A percentile compares a stretch with the other conserved stretches of the same genome.
Conservation (phyloP, 2,329 filamentous ascomycete genomes). For the Fusarium dlaminii region DNA sequence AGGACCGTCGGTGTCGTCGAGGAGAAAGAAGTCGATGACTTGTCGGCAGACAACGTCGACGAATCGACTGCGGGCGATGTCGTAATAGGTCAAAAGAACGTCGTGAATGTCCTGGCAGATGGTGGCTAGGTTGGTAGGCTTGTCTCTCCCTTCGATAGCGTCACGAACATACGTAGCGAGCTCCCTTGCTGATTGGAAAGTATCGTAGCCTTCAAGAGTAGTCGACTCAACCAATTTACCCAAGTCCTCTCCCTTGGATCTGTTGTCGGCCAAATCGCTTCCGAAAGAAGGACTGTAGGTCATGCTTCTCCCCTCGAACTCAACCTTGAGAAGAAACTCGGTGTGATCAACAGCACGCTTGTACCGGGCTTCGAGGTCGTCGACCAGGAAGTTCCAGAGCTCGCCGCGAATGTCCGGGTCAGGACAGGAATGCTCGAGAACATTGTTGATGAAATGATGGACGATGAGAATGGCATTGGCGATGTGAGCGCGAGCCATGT, state of each 20-base stretch:
- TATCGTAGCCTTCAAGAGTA: neutral
- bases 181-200: neutral
- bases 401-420: conserved; percentile 54
- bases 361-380: conserved; percentile 58
- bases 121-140: conserved; percentile 44
- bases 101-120: conserved; percentile 66
- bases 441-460: conserved; percentile 59
- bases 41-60: conserved; percentile 71
- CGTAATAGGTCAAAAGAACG: conserved; percentile 69
- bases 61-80: conserved; percentile 68
- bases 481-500: conserved; percentile 59
- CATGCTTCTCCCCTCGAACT: conserved; percentile 36
- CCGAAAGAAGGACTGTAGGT: conserved; percentile 28
- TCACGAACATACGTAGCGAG: neutral
- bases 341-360: conserved; percentile 58
- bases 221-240: neutral
- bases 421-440: conserved; percentile 55
- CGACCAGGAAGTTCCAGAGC: conserved; percentile 57
- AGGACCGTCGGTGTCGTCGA: conserved; percentile 60
- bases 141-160: neutral
- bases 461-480: conserved; percentile 60
- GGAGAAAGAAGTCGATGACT: conserved; percentile 62
- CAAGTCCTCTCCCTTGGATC: neutral
- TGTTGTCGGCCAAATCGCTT: rapidly evolving
- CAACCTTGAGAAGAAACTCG: conserved; percentile 57